Evolutionary conservation across 2,329 filamentous ascomycete species (phyloP).

Genomic region (Calonectria pauciramosa): DNA sequence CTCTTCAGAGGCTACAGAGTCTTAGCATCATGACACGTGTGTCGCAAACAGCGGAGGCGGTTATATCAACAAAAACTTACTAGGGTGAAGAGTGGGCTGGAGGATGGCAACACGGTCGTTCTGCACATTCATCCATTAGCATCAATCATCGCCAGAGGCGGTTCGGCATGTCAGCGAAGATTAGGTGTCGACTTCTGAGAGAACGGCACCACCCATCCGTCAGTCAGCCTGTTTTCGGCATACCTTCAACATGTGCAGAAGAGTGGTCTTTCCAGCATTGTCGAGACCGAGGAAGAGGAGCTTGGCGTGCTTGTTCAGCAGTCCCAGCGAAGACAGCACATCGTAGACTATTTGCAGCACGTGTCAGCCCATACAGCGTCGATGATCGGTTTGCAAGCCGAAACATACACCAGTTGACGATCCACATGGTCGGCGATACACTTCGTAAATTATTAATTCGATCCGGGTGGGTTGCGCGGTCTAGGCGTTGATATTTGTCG

Average conservation of each 20-base stretch:
- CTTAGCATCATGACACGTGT: conserved; percentile 31
- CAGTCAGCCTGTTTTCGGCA: conserved; percentile 45
- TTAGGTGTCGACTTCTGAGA: conserved; percentile 13
- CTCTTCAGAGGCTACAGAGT: conserved; percentile 82
- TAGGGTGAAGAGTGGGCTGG: conserved; percentile 91
- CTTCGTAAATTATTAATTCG: conserved; percentile 38
- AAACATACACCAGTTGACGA: conserved; percentile 92
- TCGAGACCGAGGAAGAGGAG: conserved; percentile 93
- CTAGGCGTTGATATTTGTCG: conserved; percentile 33
- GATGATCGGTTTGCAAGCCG: conserved; percentile 22
- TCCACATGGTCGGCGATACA: conserved; percentile 78
- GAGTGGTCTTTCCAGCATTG: conserved; percentile 94
- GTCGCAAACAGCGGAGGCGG: not conserved
- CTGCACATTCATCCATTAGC: conserved; percentile 58
- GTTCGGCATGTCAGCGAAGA: not conserved
- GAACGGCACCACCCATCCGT: conserved; percentile 6
- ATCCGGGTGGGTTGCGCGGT: conserved; percentile 34
- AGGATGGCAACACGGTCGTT: conserved; percentile 94
- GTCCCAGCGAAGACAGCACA: conserved; percentile 86
- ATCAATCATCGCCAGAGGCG: conserved; percentile 20
- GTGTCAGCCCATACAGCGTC: conserved; percentile 49
- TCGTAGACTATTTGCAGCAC: conserved; percentile 77
- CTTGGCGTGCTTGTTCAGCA: conserved; percentile 97
- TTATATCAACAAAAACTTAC: conserved; percentile 64
- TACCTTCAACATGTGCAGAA: conserved; percentile 96